phyloP scores from a whole-genome alignment of 768 basidiomycete genomes.

The Auriscalpium microsporum region DNA sequence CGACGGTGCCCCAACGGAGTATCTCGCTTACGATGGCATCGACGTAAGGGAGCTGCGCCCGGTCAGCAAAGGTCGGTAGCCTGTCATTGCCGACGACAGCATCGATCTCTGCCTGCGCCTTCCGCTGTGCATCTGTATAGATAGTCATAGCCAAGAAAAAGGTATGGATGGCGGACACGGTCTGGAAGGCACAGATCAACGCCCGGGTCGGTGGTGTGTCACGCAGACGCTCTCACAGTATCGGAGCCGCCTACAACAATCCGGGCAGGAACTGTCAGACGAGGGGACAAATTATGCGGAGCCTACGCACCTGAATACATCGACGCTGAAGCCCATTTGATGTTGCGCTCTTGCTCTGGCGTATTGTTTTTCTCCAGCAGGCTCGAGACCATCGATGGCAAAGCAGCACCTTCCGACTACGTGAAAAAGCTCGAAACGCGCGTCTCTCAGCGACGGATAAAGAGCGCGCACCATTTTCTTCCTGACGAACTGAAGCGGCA shows the following conservation, averaged over 20 bases:
- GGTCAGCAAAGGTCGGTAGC: constrained; percentile 5
- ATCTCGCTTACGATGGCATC: constrained; percentile 1
- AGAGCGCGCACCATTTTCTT: neutral
- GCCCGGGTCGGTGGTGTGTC: too few species aligned
- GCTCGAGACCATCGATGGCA: neutral
- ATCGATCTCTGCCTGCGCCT: constrained; percentile 12
- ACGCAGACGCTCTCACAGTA: neutral
- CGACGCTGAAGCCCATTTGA: constrained; percentile 3
- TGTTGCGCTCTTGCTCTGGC: neutral
- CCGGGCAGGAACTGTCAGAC: too few species aligned
- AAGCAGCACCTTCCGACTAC: constrained; percentile 1
- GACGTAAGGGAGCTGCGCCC: neutral
- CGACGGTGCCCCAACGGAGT: constrained; percentile 1
- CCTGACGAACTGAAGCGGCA: constrained; percentile 4
- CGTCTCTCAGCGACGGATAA: neutral
- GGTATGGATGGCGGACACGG: neutral
- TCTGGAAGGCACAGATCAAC: neutral
- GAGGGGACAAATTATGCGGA: too few species aligned
- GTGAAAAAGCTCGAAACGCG: neutral
- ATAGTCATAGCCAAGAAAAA: constrained; percentile 10
- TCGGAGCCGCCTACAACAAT: neutral
- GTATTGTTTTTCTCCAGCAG: neutral
- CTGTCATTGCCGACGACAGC: constrained; percentile 1
- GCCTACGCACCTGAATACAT: constrained; percentile 1
- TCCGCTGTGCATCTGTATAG: constrained; percentile 5